These are phyloP conservation scores for Eucalyptus polyanthemos DNA, from an alignment of 345 rosid species.

Conservation along the genomic window DNA sequence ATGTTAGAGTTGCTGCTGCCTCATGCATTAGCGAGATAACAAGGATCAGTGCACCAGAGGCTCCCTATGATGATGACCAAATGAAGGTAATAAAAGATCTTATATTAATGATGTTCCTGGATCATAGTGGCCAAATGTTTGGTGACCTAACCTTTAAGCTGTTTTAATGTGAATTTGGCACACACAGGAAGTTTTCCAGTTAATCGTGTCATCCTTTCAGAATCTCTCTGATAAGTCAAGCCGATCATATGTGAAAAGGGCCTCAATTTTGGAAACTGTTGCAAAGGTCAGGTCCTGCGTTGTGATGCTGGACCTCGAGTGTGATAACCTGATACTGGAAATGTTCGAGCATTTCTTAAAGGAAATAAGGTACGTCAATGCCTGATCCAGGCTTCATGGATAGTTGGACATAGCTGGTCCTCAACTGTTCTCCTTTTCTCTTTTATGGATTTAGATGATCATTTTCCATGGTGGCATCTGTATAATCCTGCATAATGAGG, in stretches of 20 bases:
- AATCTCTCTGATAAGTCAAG: constrained; percentile 53
- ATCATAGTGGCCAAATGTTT: background rate
- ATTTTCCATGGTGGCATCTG: background rate
- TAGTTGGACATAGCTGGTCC: background rate
- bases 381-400: background rate
- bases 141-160: background rate
- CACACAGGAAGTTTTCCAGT: constrained; percentile 73
- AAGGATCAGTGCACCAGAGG: constrained; percentile 96
- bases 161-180: background rate
- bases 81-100: constrained; percentile 48
- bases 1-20: constrained; percentile 85
- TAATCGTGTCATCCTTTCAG: constrained; percentile 84
- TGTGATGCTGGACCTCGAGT: constrained; percentile 98
- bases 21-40: constrained; percentile 96
- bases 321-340: constrained; percentile 67
- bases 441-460: background rate
- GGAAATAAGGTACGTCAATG: constrained; percentile 48
- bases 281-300: constrained; percentile 95
- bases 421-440: background rate
- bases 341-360: constrained; percentile 89
- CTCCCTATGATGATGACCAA: constrained; percentile 85
- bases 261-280: constrained; percentile 87
- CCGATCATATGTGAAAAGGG: constrained; percentile 57
- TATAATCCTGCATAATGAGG: background rate
- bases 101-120: background rate